Base-by-base conservation (phyloP, 257 asterid genomes). In the Coffea canephora region DNA sequence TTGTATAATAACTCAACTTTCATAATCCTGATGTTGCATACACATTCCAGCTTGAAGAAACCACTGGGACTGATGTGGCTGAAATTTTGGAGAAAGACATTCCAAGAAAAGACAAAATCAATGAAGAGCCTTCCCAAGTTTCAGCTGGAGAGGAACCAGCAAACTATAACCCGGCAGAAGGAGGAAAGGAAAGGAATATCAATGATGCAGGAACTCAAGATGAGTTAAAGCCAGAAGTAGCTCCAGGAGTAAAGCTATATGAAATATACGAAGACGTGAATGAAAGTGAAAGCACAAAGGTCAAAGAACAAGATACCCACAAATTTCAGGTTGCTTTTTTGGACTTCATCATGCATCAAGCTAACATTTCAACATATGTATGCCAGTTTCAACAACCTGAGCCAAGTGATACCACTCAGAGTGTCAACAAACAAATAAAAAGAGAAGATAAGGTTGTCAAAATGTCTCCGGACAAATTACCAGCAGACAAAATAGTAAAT, bases 391-490 rank as follows among this genome's bases (percentile, higher is more conserved):
- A 23, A 49, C 68, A 64, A 64, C 36, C 54, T 50, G 67, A 69
- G 57, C 27, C n/a, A 14, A 78, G 9, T 61, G 48, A 59, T 62
- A 76, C 55, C 70, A 69, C 69, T 59, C 50, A 77, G 59, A 54
- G 14, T 57, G 19, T 27, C 59, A 41, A 41, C 25, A 59, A 65
- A 46, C 36, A 77, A 68, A 71, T 21, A 57, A 41, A 23, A 57
- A 69, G 19, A 43, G 82, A 62, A 13, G 50, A 71, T n/a, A 52
- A 25, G 41, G 82, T 79, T 31, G 61, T 27, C 59, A 71, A 57
- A 71, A 25, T 34, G 46, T 25, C 54, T 66, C 27, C 54, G 1
- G 72, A 71, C 7, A 48, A 5, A 39, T 31, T 59, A 62, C 46
- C 59, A 31, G 65, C 46, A 64, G 72, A 79, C 55, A 71, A 71